Percentiles rank a stretch among this genome's conserved stretches.
Evolutionary conservation across 805 yeast genomes (phyloP).

Genomic region (Blastobotrys chiropterorum): DNA sequence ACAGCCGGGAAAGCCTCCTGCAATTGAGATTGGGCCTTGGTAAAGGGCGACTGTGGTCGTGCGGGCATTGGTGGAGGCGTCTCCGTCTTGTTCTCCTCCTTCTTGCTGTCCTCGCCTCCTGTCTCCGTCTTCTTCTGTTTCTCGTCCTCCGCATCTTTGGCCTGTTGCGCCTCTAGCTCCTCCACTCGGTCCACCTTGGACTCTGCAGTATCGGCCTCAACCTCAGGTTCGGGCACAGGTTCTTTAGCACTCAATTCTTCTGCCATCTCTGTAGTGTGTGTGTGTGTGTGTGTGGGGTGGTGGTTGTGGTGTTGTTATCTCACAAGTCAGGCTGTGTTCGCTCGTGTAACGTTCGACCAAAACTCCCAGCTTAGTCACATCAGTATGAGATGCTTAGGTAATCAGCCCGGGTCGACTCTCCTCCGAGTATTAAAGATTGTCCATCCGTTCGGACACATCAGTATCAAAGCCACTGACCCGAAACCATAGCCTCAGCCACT

Average conservation of each 20-base stretch:
- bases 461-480: too few species aligned
- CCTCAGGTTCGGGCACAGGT: constrained; percentile 8
- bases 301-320: neutral
- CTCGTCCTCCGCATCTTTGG: constrained; percentile 7
- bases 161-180: constrained; percentile 1
- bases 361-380: too few species aligned
- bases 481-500: too few species aligned
- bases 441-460: too few species aligned
- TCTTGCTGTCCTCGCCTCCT: constrained; percentile 7
- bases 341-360: too few species aligned
- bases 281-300: neutral
- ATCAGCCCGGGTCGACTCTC: too few species aligned
- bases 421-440: too few species aligned
- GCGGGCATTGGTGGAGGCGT: constrained; percentile 42
- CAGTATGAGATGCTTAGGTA: too few species aligned
- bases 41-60: constrained; percentile 58
- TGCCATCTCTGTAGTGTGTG: neutral
- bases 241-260: constrained; percentile 10
- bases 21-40: constrained; percentile 51
- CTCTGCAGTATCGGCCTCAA: constrained; percentile 2
- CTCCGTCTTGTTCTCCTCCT: constrained; percentile 6
- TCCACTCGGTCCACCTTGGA: constrained; percentile 5
- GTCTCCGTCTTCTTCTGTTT: constrained; percentile 5
- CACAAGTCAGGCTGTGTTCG: too few species aligned
- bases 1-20: constrained; percentile 80